phyloP scores from a whole-genome alignment of 306 rosid genomes.

The Cucurbita maxima region DNA sequence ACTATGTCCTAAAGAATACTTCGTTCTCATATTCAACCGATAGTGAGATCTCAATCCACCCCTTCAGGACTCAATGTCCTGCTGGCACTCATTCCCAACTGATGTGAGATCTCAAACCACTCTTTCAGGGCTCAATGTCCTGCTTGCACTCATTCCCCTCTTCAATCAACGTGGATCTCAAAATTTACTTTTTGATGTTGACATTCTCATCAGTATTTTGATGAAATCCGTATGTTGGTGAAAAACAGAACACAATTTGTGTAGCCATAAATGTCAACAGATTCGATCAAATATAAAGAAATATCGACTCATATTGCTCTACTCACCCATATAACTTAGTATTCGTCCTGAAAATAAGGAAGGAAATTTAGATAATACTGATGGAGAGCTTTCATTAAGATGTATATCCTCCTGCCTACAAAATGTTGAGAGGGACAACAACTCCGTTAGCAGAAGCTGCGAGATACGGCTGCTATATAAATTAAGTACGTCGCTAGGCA shows the following conservation, averaged over 20 bases:
- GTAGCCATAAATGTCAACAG: neutral
- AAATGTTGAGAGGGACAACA: neutral
- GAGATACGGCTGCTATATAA: neutral
- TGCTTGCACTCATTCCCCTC: too few species aligned
- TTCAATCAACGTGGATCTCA: too few species aligned
- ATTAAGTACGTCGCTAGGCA: constrained; percentile 16
- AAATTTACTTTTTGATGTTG: neutral
- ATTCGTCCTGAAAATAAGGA: neutral
- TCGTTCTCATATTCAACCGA: too few species aligned
- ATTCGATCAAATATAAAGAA: neutral
- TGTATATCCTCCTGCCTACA: neutral
- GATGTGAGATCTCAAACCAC: too few species aligned
- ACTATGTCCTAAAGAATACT: too few species aligned
- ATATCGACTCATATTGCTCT: neutral
- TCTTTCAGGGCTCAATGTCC: too few species aligned
- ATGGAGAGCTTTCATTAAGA: neutral
- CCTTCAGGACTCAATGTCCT: too few species aligned
- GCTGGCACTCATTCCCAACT: too few species aligned
- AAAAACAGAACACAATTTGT: neutral
- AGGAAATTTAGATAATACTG: neutral
- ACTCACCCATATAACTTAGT: neutral
- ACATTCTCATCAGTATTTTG: neutral
- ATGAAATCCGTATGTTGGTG: neutral
- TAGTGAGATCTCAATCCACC: too few species aligned
- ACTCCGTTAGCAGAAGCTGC: neutral